Base-by-base conservation (phyloP, 2,329 filamentous ascomycete genomes). In the Neocatenulostroma microsporum region DNA sequence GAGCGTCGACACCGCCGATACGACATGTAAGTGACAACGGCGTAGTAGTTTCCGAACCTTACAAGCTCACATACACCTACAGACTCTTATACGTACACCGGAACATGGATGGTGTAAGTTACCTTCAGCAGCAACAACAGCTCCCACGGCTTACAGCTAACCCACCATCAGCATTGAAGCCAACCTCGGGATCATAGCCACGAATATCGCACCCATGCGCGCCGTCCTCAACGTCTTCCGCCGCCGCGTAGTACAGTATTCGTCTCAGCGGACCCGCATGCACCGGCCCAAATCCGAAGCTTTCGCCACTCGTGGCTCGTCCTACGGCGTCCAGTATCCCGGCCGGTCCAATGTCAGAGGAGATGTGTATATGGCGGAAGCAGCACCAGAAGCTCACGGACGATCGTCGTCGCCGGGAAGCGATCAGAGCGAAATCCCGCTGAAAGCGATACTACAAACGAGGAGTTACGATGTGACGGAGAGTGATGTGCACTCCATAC, bases 121-220 rank as follows among this genome's bases (percentile, higher is more conserved):
- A n/a, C n/a, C n/a, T n/a, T n/a, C n/a, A n/a, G n/a, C n/a, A n/a
- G n/a, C 26, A 7, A 6, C 13, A 28, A 28, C 26, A 6, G 7
- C 6, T 11, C 15, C 13, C 26, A n/a, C 10, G 10, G 15, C 13
- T 28, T 7, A 28, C 6, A 28, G 6, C 26, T 28, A 6, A 6
- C 26, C 8, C 13, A 14, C 26, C n/a, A 28, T n/a, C 26, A 28
- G 26, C 30, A 49, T 49, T 9, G 51, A 55, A 36, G 28, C 49
- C n/a, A 47, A 51, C 37, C 45, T 55, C 14, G 51, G 51, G 11
- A 53, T 55, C 21, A 51, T 53, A 21, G 51, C 52, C n/a, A 46
- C 49, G 12, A 55, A 55, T 27, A 42, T 55, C 14, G 45, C 48
- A 5, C 36, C 28, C 15, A 30, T 36, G 21, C 13, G 30, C 9